Conservation (phyloP, 2,329 filamentous ascomycete species). For the Lachnellula subtilissima region DNA sequence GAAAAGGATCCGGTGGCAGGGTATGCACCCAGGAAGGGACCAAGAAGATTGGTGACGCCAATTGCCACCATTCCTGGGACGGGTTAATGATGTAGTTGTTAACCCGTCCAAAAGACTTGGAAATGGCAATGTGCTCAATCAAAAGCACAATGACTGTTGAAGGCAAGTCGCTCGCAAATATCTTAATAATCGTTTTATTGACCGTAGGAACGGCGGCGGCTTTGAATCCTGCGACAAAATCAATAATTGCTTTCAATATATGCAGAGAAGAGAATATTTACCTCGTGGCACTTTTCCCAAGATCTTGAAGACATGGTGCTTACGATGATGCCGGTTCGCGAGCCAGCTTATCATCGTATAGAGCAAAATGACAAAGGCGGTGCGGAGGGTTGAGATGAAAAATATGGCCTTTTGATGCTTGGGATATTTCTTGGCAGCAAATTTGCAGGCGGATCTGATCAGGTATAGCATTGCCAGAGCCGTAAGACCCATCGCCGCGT, state of each 20-base stretch:
- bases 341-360: slow-evolving; percentile 90
- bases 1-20: slow-evolving; percentile 94
- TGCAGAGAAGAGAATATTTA: slow-evolving; percentile 29
- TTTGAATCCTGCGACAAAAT: slow-evolving; percentile 60
- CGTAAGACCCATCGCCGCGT: slow-evolving; percentile 84
- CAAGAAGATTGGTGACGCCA: slow-evolving; percentile 82
- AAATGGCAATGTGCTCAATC: slow-evolving; percentile 95
- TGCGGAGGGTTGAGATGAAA: slow-evolving; percentile 86
- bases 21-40: slow-evolving; percentile 87
- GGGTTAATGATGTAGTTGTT: slow-evolving; percentile 97
- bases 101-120: slow-evolving; percentile 91
- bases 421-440: slow-evolving; percentile 64
- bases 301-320: slow-evolving; percentile 66
- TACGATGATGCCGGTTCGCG: slow-evolving; percentile 64
- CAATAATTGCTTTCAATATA: neutral
- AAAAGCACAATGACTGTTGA: slow-evolving; percentile 88
- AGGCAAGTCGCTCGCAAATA: slow-evolving; percentile 70
- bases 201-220: slow-evolving; percentile 70
- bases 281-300: slow-evolving; percentile 73
- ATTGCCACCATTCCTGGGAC: slow-evolving; percentile 96
- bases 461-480: slow-evolving; percentile 73
- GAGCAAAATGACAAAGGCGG: slow-evolving; percentile 83
- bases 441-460: slow-evolving; percentile 63
- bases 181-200: slow-evolving; percentile 58
- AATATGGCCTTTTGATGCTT: slow-evolving; percentile 71